Evolutionary conservation across 164 flowering plant genomes (phyloP), one percentile per base, ranked within the genome.

Genomic region (Magnolia sinica): DNA sequence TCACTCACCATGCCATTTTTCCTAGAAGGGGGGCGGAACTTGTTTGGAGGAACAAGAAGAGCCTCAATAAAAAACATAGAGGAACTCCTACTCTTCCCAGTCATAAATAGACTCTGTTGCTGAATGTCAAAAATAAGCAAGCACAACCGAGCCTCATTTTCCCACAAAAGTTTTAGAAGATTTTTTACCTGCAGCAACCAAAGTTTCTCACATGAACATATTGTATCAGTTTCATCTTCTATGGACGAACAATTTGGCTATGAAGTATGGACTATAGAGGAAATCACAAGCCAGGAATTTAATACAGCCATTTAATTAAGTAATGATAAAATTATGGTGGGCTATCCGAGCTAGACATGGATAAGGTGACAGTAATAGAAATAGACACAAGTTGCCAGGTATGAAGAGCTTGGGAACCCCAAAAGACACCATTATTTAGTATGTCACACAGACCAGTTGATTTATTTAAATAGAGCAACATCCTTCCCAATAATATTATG

Each of bases 31-130:
- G 98, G 97, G 4, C 99, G 89, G 80, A 94, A 96, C 85, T 88
- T 96, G 75, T 82, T 87, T 18, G 99, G 98, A 75, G 98, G 91
- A n/a, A 96, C 98, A 79, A 93, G 94, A 74, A 96, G 55, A 50
- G 91, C 82, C 61, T 91, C 90, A 8, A 94, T 75, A 72, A 96
- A 96, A 73, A 96, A 96, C 90, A 94, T 96, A 16, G 86, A 81
- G 76, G 82, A 73, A 75, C 85, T 89, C 10, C 78, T 78, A 68
- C 67, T 79, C 58, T 73, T 83, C 70, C 78, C 79, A 70, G 76
- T 59, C 37, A 74, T 68, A 50, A n/a, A 68, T 31, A 74, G 50
- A 22, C 82, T 83, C 70, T 83, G 76, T 55, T 73, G 85, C 78
- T 87, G 94, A 76, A 96, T 81, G 83, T 89, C 88, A 83, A 85